Evolutionary conservation across 2,329 filamentous ascomycete species (phyloP), one percentile per base, ranked within the genome.

Genomic region (Zymoseptoria ardabiliae): DNA sequence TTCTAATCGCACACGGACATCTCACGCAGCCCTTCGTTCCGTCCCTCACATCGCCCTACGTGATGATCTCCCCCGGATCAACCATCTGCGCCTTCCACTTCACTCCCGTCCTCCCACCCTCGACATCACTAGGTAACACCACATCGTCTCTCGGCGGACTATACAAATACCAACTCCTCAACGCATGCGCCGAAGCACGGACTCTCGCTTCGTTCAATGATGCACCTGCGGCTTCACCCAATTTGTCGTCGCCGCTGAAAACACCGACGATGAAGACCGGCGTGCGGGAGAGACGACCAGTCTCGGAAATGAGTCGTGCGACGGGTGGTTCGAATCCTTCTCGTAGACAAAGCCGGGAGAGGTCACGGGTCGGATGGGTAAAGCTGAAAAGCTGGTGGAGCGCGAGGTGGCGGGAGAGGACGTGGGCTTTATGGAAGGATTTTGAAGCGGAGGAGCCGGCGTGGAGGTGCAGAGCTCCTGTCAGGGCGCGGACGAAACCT

Each of bases 131-230:
- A 23, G 82, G 82, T 57, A 82, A 70, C 30, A 77, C 76, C 6
- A 78, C 74, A 22, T 79, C 73, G 35, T 82, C 74, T 7, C 77
- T 73, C 51, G 84, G 71, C 1, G 94, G 93, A 73, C 87, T 92
- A 79, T 99, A 99, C 56, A 99, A 80, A 75, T 99, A 99, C 94
- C 94, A 99, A 5, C 87, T 82, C 81, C 96, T 96, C 71, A 99
- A 80, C 19, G 91, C 87, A 63, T 88, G 87, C 70, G 95, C 92
- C 45, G 90, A 85, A 20, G 94, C 94, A 73, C 90, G 84, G 64
- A 84, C 81, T 64, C 90, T 85, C 30, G 89, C 93, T 69, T 91
- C 84, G 65, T 91, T 81, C 58, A 97, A 78, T 74, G 84, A 92
- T 54, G 87, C 79, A 22, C 89, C 94, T 20, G 86, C 82, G n/a